Evolutionary conservation across 1,284 basidiomycete species (phyloP).

Genomic region (Ustilago curta): DNA sequence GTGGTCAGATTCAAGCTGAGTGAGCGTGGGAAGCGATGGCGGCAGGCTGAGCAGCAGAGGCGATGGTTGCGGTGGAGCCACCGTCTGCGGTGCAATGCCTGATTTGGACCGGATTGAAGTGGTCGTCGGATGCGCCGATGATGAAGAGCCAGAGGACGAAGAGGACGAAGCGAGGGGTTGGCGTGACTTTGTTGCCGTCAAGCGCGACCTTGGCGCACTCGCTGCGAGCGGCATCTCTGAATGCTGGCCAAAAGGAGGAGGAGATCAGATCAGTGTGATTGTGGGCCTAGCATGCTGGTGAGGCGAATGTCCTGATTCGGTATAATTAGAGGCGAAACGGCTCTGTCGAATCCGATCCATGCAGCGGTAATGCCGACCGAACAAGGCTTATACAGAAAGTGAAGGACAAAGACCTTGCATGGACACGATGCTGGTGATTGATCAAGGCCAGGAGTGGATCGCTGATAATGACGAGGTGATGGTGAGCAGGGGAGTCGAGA

Average conservation of each 20-base stretch:
- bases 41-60: conserved; percentile 26
- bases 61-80: conserved; percentile 8
- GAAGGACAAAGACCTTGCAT: background rate
- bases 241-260: background rate
- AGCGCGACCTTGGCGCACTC: conserved; percentile 31
- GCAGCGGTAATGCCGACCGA: background rate
- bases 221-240: conserved; percentile 44
- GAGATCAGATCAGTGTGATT: background rate
- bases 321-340: background rate
- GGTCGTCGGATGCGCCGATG: conserved; percentile 27
- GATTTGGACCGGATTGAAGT: conserved; percentile 14
- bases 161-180: conserved; percentile 32
- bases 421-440: background rate
- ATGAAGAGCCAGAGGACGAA: conserved; percentile 3
- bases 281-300: conserved; percentile 1
- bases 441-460: background rate
- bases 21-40: conserved; percentile 36
- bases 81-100: conserved; percentile 5
- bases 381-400: background rate
- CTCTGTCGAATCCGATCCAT: background rate
- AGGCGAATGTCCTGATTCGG: background rate
- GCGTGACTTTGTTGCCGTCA: conserved; percentile 30
- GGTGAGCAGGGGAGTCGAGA: background rate
- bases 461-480: conserved; percentile 1
- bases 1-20: conserved; percentile 18